Conservation (phyloP, 2,329 filamentous ascomycete species). For the Emericellopsis atlantica region DNA sequence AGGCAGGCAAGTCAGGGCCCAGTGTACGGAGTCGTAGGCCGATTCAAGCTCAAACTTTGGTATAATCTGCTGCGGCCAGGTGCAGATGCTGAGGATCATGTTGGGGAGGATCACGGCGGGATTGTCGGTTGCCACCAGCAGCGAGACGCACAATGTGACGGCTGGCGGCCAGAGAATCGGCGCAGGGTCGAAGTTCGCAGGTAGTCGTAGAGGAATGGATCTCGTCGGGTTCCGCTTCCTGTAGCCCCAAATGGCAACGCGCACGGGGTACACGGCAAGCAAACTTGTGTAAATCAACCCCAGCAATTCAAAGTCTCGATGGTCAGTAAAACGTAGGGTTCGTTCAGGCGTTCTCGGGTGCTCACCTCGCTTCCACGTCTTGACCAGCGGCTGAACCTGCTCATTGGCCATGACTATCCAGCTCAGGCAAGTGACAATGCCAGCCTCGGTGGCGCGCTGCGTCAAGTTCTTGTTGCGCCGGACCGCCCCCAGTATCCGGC, state of each 20-base stretch:
- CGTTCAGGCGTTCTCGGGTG: too few species aligned
- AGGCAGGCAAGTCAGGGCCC: conserved; percentile 63
- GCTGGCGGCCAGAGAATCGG: conserved; percentile 76
- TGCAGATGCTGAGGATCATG: conserved; percentile 66
- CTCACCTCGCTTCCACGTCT: conserved; percentile 36
- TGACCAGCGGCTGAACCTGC: conserved; percentile 30
- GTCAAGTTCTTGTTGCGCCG: conserved; percentile 36
- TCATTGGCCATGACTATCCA: conserved; percentile 33
- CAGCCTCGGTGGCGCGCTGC: conserved; percentile 38
- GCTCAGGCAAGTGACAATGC: conserved; percentile 35
- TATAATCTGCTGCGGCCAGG: conserved; percentile 61
- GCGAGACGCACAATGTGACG: conserved; percentile 63
- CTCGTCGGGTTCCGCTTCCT: conserved; percentile 22
- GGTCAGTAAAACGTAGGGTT: neutral
- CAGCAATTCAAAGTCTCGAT: conserved; percentile 29
- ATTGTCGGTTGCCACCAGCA: conserved; percentile 55
- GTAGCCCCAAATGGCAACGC: conserved; percentile 38
- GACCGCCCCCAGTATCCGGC: conserved; percentile 10
- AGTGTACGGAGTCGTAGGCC: conserved; percentile 59
- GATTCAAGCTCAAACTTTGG: conserved; percentile 46
- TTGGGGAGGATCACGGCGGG: conserved; percentile 59
- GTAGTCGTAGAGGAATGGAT: conserved; percentile 38
- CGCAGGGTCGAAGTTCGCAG: conserved; percentile 76
- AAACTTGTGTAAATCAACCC: conserved; percentile 24
- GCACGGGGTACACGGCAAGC: conserved; percentile 43